Evolutionary conservation across 1,284 basidiomycete genomes (phyloP), one percentile per base, ranked within the genome.

Genomic region (Hemileia vastatrix): DNA sequence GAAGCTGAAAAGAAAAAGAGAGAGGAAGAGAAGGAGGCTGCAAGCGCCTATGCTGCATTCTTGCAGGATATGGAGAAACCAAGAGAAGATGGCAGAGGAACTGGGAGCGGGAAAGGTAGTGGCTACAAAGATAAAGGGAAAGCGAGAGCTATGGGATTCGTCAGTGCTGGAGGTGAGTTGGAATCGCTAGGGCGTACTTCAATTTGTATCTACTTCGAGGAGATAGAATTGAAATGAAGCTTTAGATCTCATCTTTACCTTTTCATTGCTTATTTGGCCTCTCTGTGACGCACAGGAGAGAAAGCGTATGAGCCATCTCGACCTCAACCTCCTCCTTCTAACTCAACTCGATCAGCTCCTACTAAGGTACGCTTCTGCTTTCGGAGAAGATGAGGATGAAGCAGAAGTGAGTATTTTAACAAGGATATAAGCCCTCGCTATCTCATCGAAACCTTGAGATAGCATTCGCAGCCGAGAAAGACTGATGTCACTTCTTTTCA

Each of bases 21-120:
- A 53, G 65, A 68, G 36, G 71, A 66, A 2, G 64, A 72, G 27
- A 33, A 68, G 23, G 67, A 67, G 31, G 70, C 67, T n/a, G 67
- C 64, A 0, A 44, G 40, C 19, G 71, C 70, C 6, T 73, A 72
- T 57, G 47, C 67, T 19, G 71, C 71, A 8, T 71, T 73, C 31
- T 63, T 70, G 1, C 66, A 64, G 36, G 71, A 66, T 27, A 68
- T 73, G 68, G 64, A 64, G 9, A 67, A 56, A 0, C 64, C 65
- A 4, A 40, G 63, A 15, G 54, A 55, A 56, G 2, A 19, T 18
- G n/a, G 33, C 33, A 18, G 3, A 52, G 3, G n/a, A 4, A 32
- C 51, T 13, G 19, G 8, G 19, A 4, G 23, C 32, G 27, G 27
- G 27, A 18, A 36, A 3, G 11, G 18, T 33, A 19, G 11, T 31